Base-by-base conservation (phyloP, 2,329 filamentous ascomycete genomes). In the Aspergillus transmontanensis region DNA sequence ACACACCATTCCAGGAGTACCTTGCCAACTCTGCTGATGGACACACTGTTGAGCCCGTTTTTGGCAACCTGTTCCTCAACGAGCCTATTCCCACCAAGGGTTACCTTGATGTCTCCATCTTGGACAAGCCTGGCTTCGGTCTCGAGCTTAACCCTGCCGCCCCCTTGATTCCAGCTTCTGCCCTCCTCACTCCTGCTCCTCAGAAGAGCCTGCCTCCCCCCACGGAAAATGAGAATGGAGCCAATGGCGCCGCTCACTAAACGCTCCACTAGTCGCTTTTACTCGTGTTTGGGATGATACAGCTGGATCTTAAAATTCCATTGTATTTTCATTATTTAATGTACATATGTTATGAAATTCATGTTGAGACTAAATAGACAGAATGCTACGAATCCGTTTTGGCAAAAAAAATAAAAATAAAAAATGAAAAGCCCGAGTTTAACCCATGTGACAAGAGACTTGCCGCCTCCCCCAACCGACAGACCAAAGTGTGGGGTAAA, bases 1-100 rank as follows among this genome's bases (percentile, higher is more conserved):
- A 97, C 81, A 92, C 90, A 16, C 94, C 94, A 6, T 97, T 97
- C 85, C 94, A 97, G 78, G 94, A 97, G 79, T 97, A 97, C 75
- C 86, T 97, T 28, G 94, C 94, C 70, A 97, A 97, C 81, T 96
- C 93, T 2, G 87, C 93, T 0, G 93, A 97, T 72, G 94, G 94
- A 56, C 92, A 93, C 82, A 93, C 89, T 66, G 94, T 97, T 21
- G 82, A 94, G 66, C 94, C 94, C 2, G 94, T 97, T 7, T 97
- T 97, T 78, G 94, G 94, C 41, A 91, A 96, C 71, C 83, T 97
- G 58, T 97, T 97, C 80, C 73, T 91, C 41, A 93, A 97, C 77
- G 94, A 97, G 81, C 93, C 93, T 6, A 94, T 97, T 64, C 93
- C 93, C 1, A 87, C 84, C 14, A 89, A 93, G 71, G 94, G 94